Percentiles rank a stretch among this genome's conserved stretches.
phyloP scores from a whole-genome alignment of 129 eudicot species.

The Tagetes erecta region DNA sequence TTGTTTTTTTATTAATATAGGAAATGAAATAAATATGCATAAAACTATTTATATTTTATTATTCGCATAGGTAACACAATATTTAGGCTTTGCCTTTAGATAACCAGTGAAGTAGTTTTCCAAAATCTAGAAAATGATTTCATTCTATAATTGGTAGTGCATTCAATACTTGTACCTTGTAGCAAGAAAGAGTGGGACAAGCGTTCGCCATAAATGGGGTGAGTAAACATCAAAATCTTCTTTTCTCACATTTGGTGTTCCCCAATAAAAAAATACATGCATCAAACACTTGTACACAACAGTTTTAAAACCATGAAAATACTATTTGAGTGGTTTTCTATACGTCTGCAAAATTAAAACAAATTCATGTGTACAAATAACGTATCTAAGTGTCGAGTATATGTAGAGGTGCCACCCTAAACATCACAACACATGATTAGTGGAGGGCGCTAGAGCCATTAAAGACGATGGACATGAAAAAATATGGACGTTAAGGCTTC shows the following conservation, averaged over 20 bases:
- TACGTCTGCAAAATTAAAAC: too few relatives aligned
- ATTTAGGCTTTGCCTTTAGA: constrained; percentile 42
- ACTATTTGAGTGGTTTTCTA: too few relatives aligned
- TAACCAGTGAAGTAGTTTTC: constrained; percentile 31
- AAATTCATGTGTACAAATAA: too few relatives aligned
- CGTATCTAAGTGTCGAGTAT: too few relatives aligned
- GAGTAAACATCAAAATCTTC: constrained; percentile 14
- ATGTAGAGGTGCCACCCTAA: too few relatives aligned
- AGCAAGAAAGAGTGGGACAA: constrained; percentile 26
- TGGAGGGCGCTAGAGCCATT: too few relatives aligned
- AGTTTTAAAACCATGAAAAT: neutral
- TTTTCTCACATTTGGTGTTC: constrained; percentile 16
- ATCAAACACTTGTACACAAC: constrained; percentile 20
- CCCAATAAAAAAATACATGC: constrained; percentile 6
- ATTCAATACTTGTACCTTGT: constrained; percentile 36
- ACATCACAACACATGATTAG: too few relatives aligned
- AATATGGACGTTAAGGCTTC: too few relatives aligned
- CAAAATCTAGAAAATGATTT: constrained; percentile 43
- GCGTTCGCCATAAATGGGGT: constrained; percentile 27
- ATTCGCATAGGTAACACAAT: constrained; percentile 7
- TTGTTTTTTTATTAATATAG: too few relatives aligned
- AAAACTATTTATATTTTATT: too few relatives aligned
- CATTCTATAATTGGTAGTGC: constrained; percentile 38
- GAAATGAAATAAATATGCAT: too few relatives aligned
- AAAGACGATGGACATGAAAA: too few relatives aligned